Evolutionary conservation across 495 filamentous ascomycete genomes (phyloP).

Genomic region (Cercophora sp.): DNA sequence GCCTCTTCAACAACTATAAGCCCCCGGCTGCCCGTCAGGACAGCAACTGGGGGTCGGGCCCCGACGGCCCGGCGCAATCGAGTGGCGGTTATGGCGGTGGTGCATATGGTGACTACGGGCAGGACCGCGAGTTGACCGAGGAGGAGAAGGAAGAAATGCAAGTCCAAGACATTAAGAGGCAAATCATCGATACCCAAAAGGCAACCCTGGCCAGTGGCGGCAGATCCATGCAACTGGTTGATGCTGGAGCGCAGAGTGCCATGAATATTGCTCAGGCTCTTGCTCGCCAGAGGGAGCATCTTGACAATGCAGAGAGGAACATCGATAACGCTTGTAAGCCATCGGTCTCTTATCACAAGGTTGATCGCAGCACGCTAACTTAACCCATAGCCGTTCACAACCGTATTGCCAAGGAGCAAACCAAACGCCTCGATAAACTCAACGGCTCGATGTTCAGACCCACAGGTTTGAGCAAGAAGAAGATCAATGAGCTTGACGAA

Average conservation of each 20-base stretch:
- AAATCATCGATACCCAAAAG: slow-evolving; percentile 73
- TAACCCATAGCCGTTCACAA: slow-evolving; percentile 4
- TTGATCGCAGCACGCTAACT: slow-evolving; percentile 2
- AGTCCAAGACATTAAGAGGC: slow-evolving; percentile 55
- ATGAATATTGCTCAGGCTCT: slow-evolving; percentile 10
- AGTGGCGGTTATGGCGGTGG: no score
- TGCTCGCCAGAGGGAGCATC: slow-evolving; percentile 9
- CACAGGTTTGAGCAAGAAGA: slow-evolving; percentile 12
- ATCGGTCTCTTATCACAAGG: not conserved
- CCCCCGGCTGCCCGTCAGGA: slow-evolving; percentile 34
- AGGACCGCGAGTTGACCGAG: slow-evolving; percentile 68
- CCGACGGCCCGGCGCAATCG: slow-evolving; percentile 15
- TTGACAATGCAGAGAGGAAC: slow-evolving; percentile 12
- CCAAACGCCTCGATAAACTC: slow-evolving; percentile 12
- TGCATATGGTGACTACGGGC: slow-evolving; percentile 53
- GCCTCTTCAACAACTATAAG: slow-evolving; percentile 57
- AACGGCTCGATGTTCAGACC: slow-evolving; percentile 15
- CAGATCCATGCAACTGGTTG: slow-evolving; percentile 35
- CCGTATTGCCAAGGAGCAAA: slow-evolving; percentile 10
- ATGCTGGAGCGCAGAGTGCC: slow-evolving; percentile 2
- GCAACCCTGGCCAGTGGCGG: slow-evolving; percentile 67
- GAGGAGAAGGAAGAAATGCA: slow-evolving; percentile 43
- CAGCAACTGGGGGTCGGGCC: slow-evolving; percentile 23
- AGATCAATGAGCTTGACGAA: not conserved
- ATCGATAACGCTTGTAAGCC: slow-evolving; percentile 12